Evolutionary conservation across 1,139 yeast species (phyloP).

Genomic region (Schwanniomyces etchellsii): DNA sequence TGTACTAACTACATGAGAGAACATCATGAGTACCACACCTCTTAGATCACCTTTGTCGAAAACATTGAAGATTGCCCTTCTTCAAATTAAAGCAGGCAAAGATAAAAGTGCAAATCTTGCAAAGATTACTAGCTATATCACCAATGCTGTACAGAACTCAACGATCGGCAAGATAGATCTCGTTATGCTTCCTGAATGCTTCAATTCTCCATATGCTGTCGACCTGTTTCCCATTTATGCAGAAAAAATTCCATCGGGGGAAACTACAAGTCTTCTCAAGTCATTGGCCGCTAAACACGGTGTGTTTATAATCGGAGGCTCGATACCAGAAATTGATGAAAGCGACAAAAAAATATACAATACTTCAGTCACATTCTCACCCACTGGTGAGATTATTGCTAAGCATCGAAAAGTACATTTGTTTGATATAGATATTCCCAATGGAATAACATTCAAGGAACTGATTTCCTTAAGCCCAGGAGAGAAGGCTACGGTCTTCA

Average conservation of each 20-base stretch:
- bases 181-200: slow-evolving; percentile 85
- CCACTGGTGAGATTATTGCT: slow-evolving; percentile 53
- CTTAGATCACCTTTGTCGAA: slow-evolving; percentile 24
- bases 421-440: slow-evolving; percentile 74
- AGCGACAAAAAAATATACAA: slow-evolving; percentile 14
- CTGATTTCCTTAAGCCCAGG: slow-evolving; percentile 79
- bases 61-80: slow-evolving; percentile 58
- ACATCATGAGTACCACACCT: no score
- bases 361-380: slow-evolving; percentile 32
- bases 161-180: slow-evolving; percentile 46
- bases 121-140: slow-evolving; percentile 45
- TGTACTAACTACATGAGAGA: no score
- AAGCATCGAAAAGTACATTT: slow-evolving; percentile 77
- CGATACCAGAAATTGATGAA: slow-evolving; percentile 15
- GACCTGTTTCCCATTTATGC: slow-evolving; percentile 56
- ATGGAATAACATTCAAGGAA: slow-evolving; percentile 64
- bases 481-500: slow-evolving; percentile 41
- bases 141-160: slow-evolving; percentile 44
- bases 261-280: slow-evolving; percentile 14
- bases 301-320: slow-evolving; percentile 20
- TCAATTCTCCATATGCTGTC: slow-evolving; percentile 92
- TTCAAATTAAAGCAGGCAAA: slow-evolving; percentile 71
- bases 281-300: slow-evolving; percentile 16
- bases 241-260: slow-evolving; percentile 19
- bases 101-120: slow-evolving; percentile 56